Evolutionary conservation across 345 rosid species (phyloP).

Genomic region (Passiflora organensis): DNA sequence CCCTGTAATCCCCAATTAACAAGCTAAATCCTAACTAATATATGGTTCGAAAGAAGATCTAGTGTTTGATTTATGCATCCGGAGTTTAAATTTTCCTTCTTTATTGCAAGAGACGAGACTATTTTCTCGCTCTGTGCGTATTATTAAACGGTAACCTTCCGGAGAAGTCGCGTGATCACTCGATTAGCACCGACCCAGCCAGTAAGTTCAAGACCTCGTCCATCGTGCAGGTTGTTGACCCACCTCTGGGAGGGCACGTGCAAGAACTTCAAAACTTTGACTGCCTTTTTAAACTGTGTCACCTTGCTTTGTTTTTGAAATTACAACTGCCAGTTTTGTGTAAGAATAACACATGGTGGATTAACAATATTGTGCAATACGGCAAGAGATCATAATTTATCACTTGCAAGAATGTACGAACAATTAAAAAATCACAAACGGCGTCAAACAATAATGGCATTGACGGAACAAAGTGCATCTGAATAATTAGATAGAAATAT

Average conservation of each 20-base stretch:
- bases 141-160: background rate
- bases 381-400: too few species aligned
- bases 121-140: background rate
- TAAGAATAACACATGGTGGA: too few species aligned
- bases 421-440: background rate
- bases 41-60: too few species aligned
- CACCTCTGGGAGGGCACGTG: background rate
- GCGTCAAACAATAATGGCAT: constrained; percentile 18
- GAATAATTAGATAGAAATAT: constrained; percentile 1
- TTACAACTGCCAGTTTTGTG: too few species aligned
- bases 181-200: background rate
- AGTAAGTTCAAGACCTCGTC: background rate
- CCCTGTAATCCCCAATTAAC: too few species aligned
- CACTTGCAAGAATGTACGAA: constrained; percentile 10
- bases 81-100: too few species aligned
- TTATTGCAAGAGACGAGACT: too few species aligned
- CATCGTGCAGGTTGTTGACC: background rate
- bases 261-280: background rate
- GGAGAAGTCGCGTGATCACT: background rate
- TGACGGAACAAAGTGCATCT: background rate
- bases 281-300: background rate
- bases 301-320: too few species aligned
- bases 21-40: too few species aligned
- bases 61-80: too few species aligned
- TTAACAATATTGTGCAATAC: too few species aligned